Base-by-base conservation (phyloP, 1,284 basidiomycete genomes). In the Cryptococcus sp. region DNA sequence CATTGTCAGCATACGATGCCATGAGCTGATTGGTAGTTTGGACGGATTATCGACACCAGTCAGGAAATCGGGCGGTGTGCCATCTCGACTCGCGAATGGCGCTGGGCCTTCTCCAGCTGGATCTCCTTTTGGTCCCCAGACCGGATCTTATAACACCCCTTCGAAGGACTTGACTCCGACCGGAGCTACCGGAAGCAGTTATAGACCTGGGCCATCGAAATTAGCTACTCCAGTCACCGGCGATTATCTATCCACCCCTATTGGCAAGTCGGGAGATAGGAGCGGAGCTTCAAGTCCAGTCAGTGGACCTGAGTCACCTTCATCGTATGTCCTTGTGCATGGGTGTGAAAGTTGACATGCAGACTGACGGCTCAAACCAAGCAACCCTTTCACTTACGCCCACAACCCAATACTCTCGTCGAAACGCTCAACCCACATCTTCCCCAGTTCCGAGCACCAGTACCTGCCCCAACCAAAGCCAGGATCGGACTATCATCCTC, bases 371-470 rank as follows among this genome's bases (percentile, higher is more conserved):
- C 62, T 7, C 59, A 60, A 10, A 46, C 59, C 9, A 28, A 57
- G 7, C 63, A 63, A 53, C 63, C 70, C 13, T 72, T 73, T 59
- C 53, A 58, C n/a, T 52, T 55, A 19, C 71, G 69, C 0, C 55
- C 63, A 9, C 62, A 70, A 39, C 67, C 72, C 1, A 56, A 69
- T 42, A 52, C 65, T 1, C 60, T 73, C 2, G 59, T 73, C 46
- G 74, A 76, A 44, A 75, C 74, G 0, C 63, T 77, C 49, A 76
- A 77, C 49, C 52, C 63, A 7, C 72, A 76, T 42, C 59, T 77
- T 0, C 47, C 56, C 13, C 18, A 53, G 2, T 39, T 39, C 36
- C 54, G 69, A 9, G 32, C 50, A 11, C 57, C 62, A 14, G 53
- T 54, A 3, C 54, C 54, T 0, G 25, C 48, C 0, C 32, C 41